phyloP scores from a whole-genome alignment of 2,329 filamentous ascomycete species.

The Trichoderma atrobrunneum region DNA sequence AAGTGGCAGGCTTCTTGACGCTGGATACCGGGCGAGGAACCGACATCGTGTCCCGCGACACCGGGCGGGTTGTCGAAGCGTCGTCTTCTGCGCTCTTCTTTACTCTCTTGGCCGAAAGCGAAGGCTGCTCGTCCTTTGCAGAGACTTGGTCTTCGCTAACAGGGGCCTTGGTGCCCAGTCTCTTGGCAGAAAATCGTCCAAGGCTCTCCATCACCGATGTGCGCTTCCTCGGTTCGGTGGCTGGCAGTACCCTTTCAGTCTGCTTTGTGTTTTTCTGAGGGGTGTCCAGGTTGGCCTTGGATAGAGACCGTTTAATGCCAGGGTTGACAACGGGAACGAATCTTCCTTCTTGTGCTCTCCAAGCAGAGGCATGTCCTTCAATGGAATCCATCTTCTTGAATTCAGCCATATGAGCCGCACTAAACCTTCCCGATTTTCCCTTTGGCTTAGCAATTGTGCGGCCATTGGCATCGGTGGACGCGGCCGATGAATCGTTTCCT shows the following conservation, averaged over 20 bases:
- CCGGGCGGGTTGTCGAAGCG: constrained; percentile 61
- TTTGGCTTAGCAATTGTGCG: constrained; percentile 79
- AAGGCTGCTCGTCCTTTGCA: constrained; percentile 6
- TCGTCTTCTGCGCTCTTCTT: constrained; percentile 68
- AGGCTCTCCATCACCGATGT: constrained; percentile 34
- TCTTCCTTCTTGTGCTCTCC: constrained; percentile 57
- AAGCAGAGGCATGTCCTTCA: constrained; percentile 77
- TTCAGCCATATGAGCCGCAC: constrained; percentile 78
- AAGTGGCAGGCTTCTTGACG: constrained; percentile 24
- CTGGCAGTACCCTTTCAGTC: constrained; percentile 55
- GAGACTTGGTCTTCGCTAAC: constrained; percentile 21
- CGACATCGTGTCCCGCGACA: constrained; percentile 50
- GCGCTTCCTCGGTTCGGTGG: constrained; percentile 37
- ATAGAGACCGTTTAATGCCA: constrained; percentile 41
- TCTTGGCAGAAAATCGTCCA: constrained; percentile 29
- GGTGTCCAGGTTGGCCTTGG: constrained; percentile 43
- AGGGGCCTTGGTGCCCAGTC: constrained; percentile 24
- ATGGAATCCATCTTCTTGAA: constrained; percentile 99
- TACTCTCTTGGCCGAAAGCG: constrained; percentile 62
- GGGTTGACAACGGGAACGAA: constrained; percentile 47
- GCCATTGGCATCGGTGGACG: constrained; percentile 40
- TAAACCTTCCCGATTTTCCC: constrained; percentile 75
- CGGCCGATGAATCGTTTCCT: constrained; percentile 41
- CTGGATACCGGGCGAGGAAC: constrained; percentile 48
- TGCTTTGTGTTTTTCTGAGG: constrained; percentile 50